phyloP scores from a whole-genome alignment of 192 early-diverging fungal species.

The Entrophospora sp. region DNA sequence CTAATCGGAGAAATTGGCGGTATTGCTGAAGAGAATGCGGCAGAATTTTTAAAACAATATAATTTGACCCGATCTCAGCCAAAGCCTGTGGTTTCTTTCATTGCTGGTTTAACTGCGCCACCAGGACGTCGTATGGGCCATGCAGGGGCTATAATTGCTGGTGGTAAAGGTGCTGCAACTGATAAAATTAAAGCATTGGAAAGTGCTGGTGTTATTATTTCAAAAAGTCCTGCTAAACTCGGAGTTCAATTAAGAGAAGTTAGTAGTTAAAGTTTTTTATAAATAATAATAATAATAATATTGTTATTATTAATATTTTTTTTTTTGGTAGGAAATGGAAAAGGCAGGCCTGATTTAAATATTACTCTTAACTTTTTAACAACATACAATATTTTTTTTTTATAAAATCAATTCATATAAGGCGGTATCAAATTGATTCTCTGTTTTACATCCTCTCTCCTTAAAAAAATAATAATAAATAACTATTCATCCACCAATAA shows the following conservation, averaged over 20 bases:
- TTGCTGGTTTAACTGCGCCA: constrained; percentile 97
- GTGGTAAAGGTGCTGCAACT: constrained; percentile 96
- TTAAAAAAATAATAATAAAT: too few species aligned
- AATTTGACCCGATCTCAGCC: constrained; percentile 78
- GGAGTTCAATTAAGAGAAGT: constrained; percentile 78
- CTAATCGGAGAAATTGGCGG: constrained; percentile 99
- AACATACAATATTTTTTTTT: too few species aligned
- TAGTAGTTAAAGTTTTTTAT: not conserved
- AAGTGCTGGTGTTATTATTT: constrained; percentile 82
- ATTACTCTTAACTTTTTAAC: too few species aligned
- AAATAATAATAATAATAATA: not conserved
- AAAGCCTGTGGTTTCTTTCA: constrained; percentile 99
- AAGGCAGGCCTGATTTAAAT: not conserved
- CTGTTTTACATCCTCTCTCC: too few species aligned
- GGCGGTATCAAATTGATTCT: too few species aligned
- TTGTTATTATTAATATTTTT: not conserved
- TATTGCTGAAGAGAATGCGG: constrained; percentile 95
- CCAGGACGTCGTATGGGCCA: constrained; percentile 99
- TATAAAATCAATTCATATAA: too few species aligned
- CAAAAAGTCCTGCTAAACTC: constrained; percentile 91
- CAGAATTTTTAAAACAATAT: constrained; percentile 91
- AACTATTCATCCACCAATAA: too few species aligned
- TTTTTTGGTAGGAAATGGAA: constrained; percentile 22
- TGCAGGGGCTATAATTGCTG: constrained; percentile 98
- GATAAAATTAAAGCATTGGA: constrained; percentile 98